Percentiles rank a stretch among this genome's conserved stretches.
Evolutionary conservation across 2,329 filamentous ascomycete genomes (phyloP).

Genomic region (Nothomitra cinnamomea): DNA sequence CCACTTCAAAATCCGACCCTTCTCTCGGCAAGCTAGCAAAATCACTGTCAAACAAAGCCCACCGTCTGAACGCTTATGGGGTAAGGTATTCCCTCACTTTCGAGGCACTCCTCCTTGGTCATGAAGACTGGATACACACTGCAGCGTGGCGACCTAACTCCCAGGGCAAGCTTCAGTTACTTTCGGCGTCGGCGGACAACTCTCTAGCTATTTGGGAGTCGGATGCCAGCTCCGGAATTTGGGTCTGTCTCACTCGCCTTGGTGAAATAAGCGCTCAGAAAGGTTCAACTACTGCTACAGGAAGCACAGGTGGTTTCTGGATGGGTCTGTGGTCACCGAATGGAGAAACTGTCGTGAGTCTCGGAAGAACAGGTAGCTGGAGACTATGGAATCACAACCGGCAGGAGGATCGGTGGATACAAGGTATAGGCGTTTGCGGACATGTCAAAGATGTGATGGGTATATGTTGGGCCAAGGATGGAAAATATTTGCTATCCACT

Average conservation of each 20-base stretch:
- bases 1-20: conserved; percentile 37
- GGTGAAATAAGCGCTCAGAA: conserved; percentile 92
- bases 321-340: conserved; percentile 79
- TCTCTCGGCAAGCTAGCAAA: conserved; percentile 44
- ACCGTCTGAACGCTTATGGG: conserved; percentile 47
- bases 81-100: conserved; percentile 71
- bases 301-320: conserved; percentile 93
- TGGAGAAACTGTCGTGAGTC: conserved; percentile 56
- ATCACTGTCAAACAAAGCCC: conserved; percentile 76
- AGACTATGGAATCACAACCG: conserved; percentile 57
- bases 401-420: conserved; percentile 52
- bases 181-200: conserved; percentile 89
- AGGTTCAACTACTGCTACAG: conserved; percentile 88
- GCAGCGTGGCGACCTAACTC: conserved; percentile 48
- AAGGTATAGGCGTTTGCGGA: conserved; percentile 61
- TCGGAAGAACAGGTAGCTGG: conserved; percentile 90
- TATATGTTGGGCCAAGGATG: conserved; percentile 67
- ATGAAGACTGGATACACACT: conserved; percentile 97
- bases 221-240: conserved; percentile 70
- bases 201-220: conserved; percentile 87
- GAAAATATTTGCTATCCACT: conserved; percentile 75
- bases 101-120: conserved; percentile 80
- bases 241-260: conserved; percentile 70
- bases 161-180: conserved; percentile 45
- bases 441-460: conserved; percentile 71